Conservation (phyloP, 2,329 filamentous ascomycete genomes). For the Ophiosphaerella herpotricha region DNA sequence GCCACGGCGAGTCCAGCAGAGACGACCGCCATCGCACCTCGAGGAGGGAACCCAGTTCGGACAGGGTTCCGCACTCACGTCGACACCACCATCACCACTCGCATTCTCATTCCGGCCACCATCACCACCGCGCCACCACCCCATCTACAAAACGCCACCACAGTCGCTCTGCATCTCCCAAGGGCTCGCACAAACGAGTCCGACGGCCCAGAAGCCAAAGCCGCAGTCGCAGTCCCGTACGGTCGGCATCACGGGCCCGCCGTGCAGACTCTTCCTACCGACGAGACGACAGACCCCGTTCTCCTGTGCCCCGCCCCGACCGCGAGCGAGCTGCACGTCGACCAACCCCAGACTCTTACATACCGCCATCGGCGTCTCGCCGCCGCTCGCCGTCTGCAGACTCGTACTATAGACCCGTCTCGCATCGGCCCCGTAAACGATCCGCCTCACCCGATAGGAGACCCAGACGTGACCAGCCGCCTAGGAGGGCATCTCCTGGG, state of each 20-base stretch:
- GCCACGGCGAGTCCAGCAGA: conserved; percentile 35
- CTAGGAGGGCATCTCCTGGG: conserved; percentile 35
- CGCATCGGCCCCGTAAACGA: conserved; percentile 37
- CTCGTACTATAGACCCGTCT: conserved; percentile 41
- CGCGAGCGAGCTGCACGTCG: conserved; percentile 40
- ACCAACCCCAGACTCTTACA: conserved; percentile 44
- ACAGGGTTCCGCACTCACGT: conserved; percentile 41
- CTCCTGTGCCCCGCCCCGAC: conserved; percentile 36
- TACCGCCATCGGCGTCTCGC: conserved; percentile 30
- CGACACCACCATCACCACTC: conserved; percentile 38
- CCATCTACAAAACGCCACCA: conserved; percentile 47
- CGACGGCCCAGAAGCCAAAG: conserved; percentile 30
- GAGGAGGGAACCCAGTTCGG: conserved; percentile 42
- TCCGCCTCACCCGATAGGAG: conserved; percentile 38
- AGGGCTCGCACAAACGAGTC: conserved; percentile 37
- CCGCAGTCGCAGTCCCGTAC: conserved; percentile 40
- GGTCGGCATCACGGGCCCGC: conserved; percentile 41
- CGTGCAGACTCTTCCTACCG: conserved; percentile 37
- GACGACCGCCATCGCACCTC: conserved; percentile 44
- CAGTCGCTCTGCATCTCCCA: conserved; percentile 44
- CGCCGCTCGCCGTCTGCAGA: conserved; percentile 50
- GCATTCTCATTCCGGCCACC: conserved; percentile 1
- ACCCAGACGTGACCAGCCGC: conserved; percentile 34
- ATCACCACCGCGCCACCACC: conserved; percentile 39
- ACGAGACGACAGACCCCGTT: conserved; percentile 34